A percentile compares a stretch with the other conserved stretches of the same genome.
phyloP scores from a whole-genome alignment of 306 rosid genomes.

The Cicer arietinum region DNA sequence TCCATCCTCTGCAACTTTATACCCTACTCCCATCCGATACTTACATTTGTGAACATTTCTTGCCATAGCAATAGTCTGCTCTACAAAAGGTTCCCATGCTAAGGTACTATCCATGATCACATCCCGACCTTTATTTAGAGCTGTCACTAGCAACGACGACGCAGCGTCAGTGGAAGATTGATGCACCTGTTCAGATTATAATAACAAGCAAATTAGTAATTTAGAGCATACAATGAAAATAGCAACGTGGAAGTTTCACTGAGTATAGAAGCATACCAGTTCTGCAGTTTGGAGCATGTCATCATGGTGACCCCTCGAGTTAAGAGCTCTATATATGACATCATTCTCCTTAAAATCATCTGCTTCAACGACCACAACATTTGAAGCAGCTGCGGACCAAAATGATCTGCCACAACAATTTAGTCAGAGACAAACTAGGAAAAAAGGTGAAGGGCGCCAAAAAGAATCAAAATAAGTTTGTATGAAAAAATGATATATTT shows the following conservation, averaged over 20 bases:
- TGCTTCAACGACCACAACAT: conserved; percentile 82
- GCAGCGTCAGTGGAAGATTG: conserved; percentile 87
- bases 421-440: background rate
- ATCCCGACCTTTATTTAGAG: conserved; percentile 86
- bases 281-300: conserved; percentile 90
- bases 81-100: conserved; percentile 89
- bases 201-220: background rate
- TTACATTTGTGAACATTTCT: conserved; percentile 72
- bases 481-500: no score
- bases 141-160: conserved; percentile 87
- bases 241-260: background rate
- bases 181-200: conserved; percentile 64
- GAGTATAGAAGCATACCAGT: conserved; percentile 52
- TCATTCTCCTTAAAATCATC: conserved; percentile 95
- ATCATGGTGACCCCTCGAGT: conserved; percentile 71
- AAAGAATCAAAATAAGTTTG: no score
- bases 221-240: conserved; percentile 7
- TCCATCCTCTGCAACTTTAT: conserved; percentile 69
- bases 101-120: conserved; percentile 93
- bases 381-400: conserved; percentile 65
- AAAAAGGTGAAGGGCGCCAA: background rate
- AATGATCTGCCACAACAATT: conserved; percentile 60
- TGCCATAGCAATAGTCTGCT: conserved; percentile 84
- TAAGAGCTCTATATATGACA: conserved; percentile 72
- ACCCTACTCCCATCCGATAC: conserved; percentile 90